Conservation (phyloP, 345 rosid genomes). For the Alliaria petiolata region DNA sequence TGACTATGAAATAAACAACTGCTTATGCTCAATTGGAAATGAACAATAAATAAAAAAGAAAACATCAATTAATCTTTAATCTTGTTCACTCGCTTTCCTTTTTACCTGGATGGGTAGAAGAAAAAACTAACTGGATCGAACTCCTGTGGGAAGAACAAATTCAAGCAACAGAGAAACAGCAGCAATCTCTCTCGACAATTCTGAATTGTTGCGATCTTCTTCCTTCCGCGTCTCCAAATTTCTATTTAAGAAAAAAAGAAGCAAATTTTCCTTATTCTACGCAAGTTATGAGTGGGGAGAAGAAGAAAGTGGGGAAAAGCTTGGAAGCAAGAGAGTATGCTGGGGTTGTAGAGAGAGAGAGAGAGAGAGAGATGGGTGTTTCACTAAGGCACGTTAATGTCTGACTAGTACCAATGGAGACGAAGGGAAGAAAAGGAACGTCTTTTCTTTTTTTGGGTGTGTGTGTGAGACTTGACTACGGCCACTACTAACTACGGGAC, state of each 20-base stretch:
- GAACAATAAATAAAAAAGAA: background rate
- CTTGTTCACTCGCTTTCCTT: background rate
- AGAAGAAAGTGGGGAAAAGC: slow-evolving; percentile 1
- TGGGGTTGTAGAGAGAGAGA: slow-evolving; percentile 20
- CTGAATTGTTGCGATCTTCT: background rate
- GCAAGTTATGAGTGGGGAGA: background rate
- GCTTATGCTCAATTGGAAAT: background rate
- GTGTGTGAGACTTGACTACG: slow-evolving; percentile 16
- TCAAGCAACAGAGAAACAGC: background rate
- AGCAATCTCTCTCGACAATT: background rate
- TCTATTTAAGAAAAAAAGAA: background rate
- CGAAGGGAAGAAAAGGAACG: slow-evolving; percentile 6
- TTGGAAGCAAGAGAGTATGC: slow-evolving; percentile 2
- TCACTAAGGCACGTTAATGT: slow-evolving; percentile 29
- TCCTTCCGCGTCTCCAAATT: background rate
- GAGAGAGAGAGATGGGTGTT: slow-evolving; percentile 2
- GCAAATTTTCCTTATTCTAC: background rate
- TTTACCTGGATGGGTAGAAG: background rate
- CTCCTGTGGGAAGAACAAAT: background rate
- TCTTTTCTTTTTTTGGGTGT: background rate
- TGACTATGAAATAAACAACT: background rate
- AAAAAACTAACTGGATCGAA: background rate
- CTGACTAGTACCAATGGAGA: slow-evolving; percentile 29
- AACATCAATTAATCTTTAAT: background rate
- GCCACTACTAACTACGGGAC: slow-evolving; percentile 19